A percentile compares a stretch with the other conserved stretches of the same genome.
These are phyloP conservation scores for Alternaria alternata DNA, from an alignment of 2,329 filamentous ascomycete genomes.

Conservation along the genomic window DNA sequence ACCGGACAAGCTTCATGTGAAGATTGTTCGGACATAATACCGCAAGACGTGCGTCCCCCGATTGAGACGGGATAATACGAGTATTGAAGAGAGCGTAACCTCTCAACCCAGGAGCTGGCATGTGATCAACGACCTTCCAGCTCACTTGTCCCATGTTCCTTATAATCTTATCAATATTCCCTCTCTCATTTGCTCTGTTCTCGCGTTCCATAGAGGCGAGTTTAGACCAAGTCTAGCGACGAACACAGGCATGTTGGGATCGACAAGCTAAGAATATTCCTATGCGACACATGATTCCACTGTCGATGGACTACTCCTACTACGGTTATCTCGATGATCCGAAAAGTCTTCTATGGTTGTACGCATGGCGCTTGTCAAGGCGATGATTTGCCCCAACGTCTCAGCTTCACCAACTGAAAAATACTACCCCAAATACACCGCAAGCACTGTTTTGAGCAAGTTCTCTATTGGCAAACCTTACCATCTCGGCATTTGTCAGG, in stretches of 20 bases:
- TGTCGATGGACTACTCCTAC: not conserved
- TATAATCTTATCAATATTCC: not conserved
- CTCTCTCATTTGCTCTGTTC: not conserved
- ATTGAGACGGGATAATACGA: not conserved
- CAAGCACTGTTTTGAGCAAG: slow-evolving; percentile 9
- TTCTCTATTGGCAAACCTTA: not conserved
- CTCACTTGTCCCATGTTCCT: not conserved
- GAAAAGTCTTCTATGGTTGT: not conserved
- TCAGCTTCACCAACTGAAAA: not conserved
- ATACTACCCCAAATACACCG: not conserved
- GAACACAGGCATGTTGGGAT: not conserved
- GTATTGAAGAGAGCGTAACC: not conserved
- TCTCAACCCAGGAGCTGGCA: not conserved
- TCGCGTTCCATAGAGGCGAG: not conserved
- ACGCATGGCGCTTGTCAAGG: not conserved
- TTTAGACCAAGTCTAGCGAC: not conserved
- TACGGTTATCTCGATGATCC: not conserved
- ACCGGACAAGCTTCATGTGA: not conserved
- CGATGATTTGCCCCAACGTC: not conserved
- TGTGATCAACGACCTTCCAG: not conserved
- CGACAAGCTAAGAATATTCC: not conserved
- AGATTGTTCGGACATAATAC: not conserved
- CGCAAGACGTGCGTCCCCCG: not conserved
- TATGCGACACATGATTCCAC: not conserved
- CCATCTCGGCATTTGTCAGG: slow-evolving; percentile 1